These are phyloP conservation scores for Spizellomyces punctatus DNA, from an alignment of 192 early-diverging fungal genomes.

Conservation along the genomic window DNA sequence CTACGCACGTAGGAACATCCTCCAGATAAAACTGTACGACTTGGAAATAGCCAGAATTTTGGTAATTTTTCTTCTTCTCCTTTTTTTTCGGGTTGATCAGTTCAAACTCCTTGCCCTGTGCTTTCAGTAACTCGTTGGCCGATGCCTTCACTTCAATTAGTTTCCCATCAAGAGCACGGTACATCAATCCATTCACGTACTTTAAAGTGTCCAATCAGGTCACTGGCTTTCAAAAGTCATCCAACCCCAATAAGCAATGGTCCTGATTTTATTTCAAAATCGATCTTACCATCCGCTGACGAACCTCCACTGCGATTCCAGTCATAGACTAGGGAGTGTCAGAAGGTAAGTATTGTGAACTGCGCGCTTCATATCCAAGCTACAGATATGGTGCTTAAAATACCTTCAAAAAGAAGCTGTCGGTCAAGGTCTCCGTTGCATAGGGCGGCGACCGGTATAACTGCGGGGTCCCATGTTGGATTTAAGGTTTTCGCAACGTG, in stretches of 20 bases:
- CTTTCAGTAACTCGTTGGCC: slow-evolving; percentile 3
- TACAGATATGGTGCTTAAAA: neutral
- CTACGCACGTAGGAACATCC: slow-evolving; percentile 21
- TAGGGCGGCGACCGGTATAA: slow-evolving; percentile 2
- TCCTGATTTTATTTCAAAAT: neutral
- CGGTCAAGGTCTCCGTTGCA: slow-evolving; percentile 28
- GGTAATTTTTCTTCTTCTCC: slow-evolving; percentile 34
- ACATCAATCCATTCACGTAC: neutral
- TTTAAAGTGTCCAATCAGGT: slow-evolving; percentile 20
- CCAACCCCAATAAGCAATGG: neutral
- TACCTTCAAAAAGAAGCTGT: slow-evolving; percentile 18
- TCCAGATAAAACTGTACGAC: slow-evolving; percentile 29
- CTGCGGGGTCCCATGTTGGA: slow-evolving; percentile 19
- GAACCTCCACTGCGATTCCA: slow-evolving; percentile 17
- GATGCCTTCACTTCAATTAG: slow-evolving; percentile 8
- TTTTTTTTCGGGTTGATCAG: slow-evolving; percentile 10
- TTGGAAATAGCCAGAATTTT: slow-evolving; percentile 12
- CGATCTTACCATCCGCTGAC: neutral
- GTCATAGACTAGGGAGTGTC: slow-evolving; percentile 6
- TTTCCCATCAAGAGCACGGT: neutral
- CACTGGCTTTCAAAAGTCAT: neutral
- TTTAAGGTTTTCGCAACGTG: slow-evolving; percentile 37
- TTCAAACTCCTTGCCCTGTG: slow-evolving; percentile 33
- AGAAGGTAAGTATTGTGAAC: neutral
- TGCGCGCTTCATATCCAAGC: neutral